Evolutionary conservation across 176 grass and related monocot species (phyloP), one percentile per base, ranked within the genome.

Genomic region (Miscanthus lutarioriparius): DNA sequence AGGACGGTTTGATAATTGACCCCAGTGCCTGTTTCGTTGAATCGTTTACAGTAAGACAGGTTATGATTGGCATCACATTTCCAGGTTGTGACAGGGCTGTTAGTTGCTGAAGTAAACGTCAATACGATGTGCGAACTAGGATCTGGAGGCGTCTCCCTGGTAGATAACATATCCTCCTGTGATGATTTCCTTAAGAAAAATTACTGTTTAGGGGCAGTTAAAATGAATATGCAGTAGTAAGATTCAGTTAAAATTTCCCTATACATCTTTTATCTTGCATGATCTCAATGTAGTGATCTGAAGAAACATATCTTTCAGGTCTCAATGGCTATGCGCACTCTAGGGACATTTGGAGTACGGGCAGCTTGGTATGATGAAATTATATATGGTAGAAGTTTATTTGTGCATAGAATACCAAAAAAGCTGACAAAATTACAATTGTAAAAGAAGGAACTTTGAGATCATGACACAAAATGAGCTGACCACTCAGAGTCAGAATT

Each of bases 61-160:
- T 51, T 30, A 66, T 82, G 58, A 61, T 38, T 75, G 56, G 41
- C 72, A 79, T 78, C 83, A 67, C 74, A 80, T 89, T 91, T 91
- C 68, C 91, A 95, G 95, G 92, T 98, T 74, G 92, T 90, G 66
- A 95, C 95, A 66, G 95, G 95, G 39, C 78, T 98, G 53, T 76
- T 95, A 82, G 73, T 98, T 81, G 95, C 95, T 85, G 95, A 95
- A 93, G 95, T 98, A 91, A 95, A 98, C 80, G 89, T 90, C 68
- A 98, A 98, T 72, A 98, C 95, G 47, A 95, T 98, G 95, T 98
- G 95, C 83, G 95, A 98, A 11, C 82, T 98, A 53, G 95, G 95
- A 77, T 98, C 95, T 40, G 95, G 95, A 93, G 83, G 92, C 62
- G 92, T 98, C 87, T 98, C 95, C 41, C 87, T 98, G 92, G 95